phyloP scores from a whole-genome alignment of 1,139 yeast genomes.

The Komagataea norvegica region DNA sequence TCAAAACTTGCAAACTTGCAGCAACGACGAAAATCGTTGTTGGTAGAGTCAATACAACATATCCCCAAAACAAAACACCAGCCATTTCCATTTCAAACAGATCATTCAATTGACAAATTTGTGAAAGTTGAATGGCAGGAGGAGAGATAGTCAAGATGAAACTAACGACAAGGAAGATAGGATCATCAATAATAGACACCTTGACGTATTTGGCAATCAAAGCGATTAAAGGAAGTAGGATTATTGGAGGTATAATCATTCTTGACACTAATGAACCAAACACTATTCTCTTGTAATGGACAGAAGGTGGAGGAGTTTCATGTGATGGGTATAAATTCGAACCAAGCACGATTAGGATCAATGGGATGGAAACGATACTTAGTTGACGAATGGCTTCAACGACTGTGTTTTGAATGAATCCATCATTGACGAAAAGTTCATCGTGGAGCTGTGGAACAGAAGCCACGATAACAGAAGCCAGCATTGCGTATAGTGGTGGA shows the following conservation, averaged over 20 bases:
- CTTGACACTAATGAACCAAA: conserved; percentile 64
- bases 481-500: conserved; percentile 94
- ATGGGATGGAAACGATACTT: conserved; percentile 87
- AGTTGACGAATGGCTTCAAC: conserved; percentile 72
- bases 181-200: conserved; percentile 68
- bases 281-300: conserved; percentile 55
- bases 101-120: conserved; percentile 62
- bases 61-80: conserved; percentile 74
- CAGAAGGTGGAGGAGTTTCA: conserved; percentile 62
- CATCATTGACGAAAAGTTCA: conserved; percentile 56
- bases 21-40: conserved; percentile 68
- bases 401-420: conserved; percentile 73
- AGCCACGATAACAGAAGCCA: conserved; percentile 77
- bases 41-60: conserved; percentile 68
- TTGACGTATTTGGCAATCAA: conserved; percentile 56
- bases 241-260: conserved; percentile 66
- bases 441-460: conserved; percentile 66
- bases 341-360: conserved; percentile 68
- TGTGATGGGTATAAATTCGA: conserved; percentile 66
- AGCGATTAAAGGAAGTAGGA: conserved; percentile 61
- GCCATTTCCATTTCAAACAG: conserved; percentile 67
- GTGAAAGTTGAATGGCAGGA: conserved; percentile 76
- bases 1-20: conserved; percentile 44
- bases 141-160: conserved; percentile 70
- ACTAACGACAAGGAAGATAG: conserved; percentile 68